These are phyloP conservation scores for Phallus indusiatus DNA, from an alignment of 768 basidiomycete genomes.

Conservation along the genomic window DNA sequence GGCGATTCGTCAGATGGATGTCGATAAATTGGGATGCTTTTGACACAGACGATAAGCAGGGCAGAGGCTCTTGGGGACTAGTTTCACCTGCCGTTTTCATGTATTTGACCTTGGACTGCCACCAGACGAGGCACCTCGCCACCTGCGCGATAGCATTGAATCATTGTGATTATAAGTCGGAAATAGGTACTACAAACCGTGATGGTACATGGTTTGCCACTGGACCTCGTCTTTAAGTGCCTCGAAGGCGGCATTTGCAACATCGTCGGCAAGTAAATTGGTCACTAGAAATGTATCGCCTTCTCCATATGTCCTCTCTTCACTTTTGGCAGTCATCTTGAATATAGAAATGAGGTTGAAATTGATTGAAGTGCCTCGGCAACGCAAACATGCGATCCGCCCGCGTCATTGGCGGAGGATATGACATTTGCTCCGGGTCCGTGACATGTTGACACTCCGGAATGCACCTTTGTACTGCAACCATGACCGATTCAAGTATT, in stretches of 20 bases:
- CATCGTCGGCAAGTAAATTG: conserved; percentile 45
- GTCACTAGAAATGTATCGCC: conserved; percentile 59
- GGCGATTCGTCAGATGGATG: conserved; percentile 78
- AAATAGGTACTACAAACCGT: conserved; percentile 34
- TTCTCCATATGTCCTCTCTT: conserved; percentile 30
- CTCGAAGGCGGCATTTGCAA: conserved; percentile 50
- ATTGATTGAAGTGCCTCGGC: too few relatives aligned
- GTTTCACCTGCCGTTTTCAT: conserved; percentile 38
- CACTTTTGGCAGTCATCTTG: not conserved
- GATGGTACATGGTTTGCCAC: conserved; percentile 68
- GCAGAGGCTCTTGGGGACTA: conserved; percentile 4
- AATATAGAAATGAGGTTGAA: too few relatives aligned
- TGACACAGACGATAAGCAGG: conserved; percentile 22
- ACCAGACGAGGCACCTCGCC: conserved; percentile 64
- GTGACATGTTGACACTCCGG: too few relatives aligned
- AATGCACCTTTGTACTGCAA: not conserved
- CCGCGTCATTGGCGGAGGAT: too few relatives aligned
- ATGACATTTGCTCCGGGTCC: too few relatives aligned
- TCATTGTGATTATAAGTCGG: not conserved
- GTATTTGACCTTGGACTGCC: conserved; percentile 51
- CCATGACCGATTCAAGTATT: not conserved
- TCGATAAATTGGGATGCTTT: conserved; percentile 69
- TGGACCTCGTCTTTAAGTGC: conserved; percentile 52
- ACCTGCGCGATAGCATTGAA: conserved; percentile 33
- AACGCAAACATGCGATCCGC: too few relatives aligned